A percentile compares a stretch with the other conserved stretches of the same genome.
phyloP scores from a whole-genome alignment of 768 basidiomycete genomes.

The Pleurotus cornucopiae region DNA sequence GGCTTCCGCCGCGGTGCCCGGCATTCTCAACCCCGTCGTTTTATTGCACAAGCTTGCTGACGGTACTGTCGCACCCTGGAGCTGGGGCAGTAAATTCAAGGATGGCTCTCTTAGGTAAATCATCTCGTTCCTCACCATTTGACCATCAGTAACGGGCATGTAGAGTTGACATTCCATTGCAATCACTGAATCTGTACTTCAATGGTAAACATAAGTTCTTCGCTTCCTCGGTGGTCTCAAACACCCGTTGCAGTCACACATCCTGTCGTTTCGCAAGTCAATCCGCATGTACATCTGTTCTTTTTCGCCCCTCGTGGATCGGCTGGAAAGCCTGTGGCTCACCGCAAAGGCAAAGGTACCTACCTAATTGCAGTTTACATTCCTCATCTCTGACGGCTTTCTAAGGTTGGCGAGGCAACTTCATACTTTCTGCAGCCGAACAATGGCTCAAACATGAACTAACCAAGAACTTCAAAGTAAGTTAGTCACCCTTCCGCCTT shows the following conservation, averaged over 20 bases:
- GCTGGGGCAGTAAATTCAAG: conserved; percentile 91
- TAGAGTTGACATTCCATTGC: conserved; percentile 93
- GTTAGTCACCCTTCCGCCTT: conserved; percentile 12
- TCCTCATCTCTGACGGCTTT: not conserved
- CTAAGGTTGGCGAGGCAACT: conserved; percentile 92
- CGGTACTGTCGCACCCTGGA: conserved; percentile 84
- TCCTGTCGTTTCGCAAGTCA: conserved; percentile 92
- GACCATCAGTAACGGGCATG: conserved; percentile 10
- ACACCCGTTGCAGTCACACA: conserved; percentile 61
- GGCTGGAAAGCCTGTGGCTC: conserved; percentile 89
- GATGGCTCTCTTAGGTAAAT: conserved; percentile 81
- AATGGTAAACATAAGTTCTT: conserved; percentile 46
- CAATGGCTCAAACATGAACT: conserved; percentile 95
- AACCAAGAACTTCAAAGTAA: conserved; percentile 91
- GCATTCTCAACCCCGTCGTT: conserved; percentile 92
- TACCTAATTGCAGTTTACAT: not conserved
- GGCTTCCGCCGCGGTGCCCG: conserved; percentile 92
- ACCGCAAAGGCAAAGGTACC: conserved; percentile 85
- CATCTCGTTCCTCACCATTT: conserved; percentile 10
- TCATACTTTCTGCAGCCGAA: conserved; percentile 85
- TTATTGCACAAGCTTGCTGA: conserved; percentile 87
- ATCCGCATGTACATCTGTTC: conserved; percentile 88
- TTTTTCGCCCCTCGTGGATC: conserved; percentile 91
- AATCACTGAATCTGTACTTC: conserved; percentile 84
- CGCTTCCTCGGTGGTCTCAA: conserved; percentile 3